These are phyloP conservation scores for Phaeodactylum tricornutum DNA, from an alignment of 108 stramenopile genomes.

Conservation along the genomic window DNA sequence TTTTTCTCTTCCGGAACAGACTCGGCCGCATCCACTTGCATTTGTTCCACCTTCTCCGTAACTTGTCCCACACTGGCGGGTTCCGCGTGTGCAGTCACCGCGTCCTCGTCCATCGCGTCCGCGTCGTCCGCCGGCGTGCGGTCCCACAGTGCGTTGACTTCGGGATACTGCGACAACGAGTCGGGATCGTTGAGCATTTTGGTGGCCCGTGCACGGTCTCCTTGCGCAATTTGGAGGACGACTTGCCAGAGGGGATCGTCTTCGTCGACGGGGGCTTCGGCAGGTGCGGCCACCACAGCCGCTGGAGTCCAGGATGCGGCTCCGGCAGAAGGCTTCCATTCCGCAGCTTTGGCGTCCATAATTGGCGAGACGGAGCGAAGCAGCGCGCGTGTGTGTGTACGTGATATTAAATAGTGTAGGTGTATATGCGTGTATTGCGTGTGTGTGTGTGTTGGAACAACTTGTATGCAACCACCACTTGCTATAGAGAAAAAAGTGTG, in stretches of 20 bases:
- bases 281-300: conserved; percentile 31
- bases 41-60: neutral
- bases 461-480: too few species aligned
- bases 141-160: conserved; percentile 45
- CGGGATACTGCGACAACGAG: conserved; percentile 60
- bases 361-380: too few species aligned
- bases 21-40: conserved; percentile 1
- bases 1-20: conserved; percentile 6
- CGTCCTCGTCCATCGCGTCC: conserved; percentile 15
- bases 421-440: too few species aligned
- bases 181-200: conserved; percentile 77
- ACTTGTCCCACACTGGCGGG: conserved; percentile 1
- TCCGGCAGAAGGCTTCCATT: conserved; percentile 69
- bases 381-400: too few species aligned
- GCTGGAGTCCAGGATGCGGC: conserved; percentile 74
- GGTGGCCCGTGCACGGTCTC: conserved; percentile 59
- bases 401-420: too few species aligned
- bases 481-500: too few species aligned
- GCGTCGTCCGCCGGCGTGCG: conserved; percentile 14
- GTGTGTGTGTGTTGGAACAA: too few species aligned
- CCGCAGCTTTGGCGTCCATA: conserved; percentile 66
- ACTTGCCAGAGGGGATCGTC: conserved; percentile 81
- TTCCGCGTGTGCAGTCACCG: conserved; percentile 10
- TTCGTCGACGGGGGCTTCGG: conserved; percentile 54
- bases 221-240: conserved; percentile 69